Conservation (phyloP, 2,329 filamentous ascomycete species). For the Fusarium begoniae region DNA sequence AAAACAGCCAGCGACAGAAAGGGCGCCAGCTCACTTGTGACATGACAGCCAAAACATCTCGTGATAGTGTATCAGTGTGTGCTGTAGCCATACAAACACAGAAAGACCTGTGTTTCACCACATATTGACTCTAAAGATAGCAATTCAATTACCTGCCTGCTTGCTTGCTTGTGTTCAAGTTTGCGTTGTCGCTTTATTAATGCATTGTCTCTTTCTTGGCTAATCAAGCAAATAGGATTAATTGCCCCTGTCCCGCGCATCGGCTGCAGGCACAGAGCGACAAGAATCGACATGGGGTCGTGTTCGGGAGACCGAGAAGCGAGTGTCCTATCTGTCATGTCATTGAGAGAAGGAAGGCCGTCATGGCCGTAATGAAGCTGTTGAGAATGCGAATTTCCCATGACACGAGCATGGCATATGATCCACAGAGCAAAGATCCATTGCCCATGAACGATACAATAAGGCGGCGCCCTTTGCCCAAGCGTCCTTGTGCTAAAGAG, state of each 20-base stretch:
- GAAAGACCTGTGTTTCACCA: conserved; percentile 24
- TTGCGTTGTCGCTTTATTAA: neutral
- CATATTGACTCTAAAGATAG: conserved; percentile 32
- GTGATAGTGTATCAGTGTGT: conserved; percentile 6
- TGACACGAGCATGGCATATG: conserved; percentile 12
- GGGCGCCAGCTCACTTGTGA: conserved; percentile 12
- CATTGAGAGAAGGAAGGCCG: neutral
- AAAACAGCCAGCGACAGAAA: neutral
- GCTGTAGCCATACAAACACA: neutral
- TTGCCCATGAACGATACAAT: neutral
- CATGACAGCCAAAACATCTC: neutral
- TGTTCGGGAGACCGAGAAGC: conserved; percentile 12
- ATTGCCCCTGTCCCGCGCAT: conserved; percentile 18
- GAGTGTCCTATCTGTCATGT: neutral
- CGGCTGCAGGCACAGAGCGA: conserved; percentile 2
- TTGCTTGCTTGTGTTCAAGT: neutral
- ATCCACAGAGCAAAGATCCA: conserved; percentile 7
- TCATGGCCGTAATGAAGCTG: neutral
- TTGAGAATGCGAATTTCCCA: conserved; percentile 12
- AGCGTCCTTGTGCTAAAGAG: neutral
- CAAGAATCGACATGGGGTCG: conserved; percentile 1
- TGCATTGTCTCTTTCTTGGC: neutral
- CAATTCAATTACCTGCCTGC: neutral
- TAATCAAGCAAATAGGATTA: conserved; percentile 2
- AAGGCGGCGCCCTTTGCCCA: neutral